Percentiles rank a stretch among this genome's conserved stretches.
Conservation (phyloP, 2,329 filamentous ascomycete genomes). For the Colletotrichum ledebouriae region DNA sequence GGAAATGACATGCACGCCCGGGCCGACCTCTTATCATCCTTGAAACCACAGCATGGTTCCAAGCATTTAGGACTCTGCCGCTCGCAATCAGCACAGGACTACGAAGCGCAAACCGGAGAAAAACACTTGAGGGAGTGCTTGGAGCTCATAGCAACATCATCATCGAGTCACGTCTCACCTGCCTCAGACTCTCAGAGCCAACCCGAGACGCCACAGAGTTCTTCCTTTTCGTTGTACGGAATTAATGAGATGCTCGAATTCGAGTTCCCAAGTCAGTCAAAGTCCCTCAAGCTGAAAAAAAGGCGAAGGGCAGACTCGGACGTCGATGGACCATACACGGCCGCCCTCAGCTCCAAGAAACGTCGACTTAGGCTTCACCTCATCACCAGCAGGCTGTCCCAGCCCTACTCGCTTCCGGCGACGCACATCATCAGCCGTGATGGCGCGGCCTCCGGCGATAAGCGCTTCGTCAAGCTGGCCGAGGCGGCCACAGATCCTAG, state of each 20-base stretch:
- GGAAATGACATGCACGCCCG: slow-evolving; percentile 18
- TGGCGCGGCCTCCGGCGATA: slow-evolving; percentile 58
- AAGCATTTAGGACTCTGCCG: slow-evolving; percentile 5
- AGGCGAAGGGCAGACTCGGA: slow-evolving; percentile 63
- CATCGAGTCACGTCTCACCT: background rate
- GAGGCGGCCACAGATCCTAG: slow-evolving; percentile 51
- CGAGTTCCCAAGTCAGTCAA: slow-evolving; percentile 15
- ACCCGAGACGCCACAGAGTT: too few species aligned
- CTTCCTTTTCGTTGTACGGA: background rate
- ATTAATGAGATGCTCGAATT: slow-evolving; percentile 12
- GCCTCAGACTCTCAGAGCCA: background rate
- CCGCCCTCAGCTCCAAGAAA: slow-evolving; percentile 72
- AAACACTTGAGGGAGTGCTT: background rate
- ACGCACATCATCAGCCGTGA: slow-evolving; percentile 77
- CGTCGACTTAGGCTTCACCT: slow-evolving; percentile 72
- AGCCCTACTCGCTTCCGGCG: slow-evolving; percentile 76
- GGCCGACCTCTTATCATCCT: slow-evolving; percentile 24
- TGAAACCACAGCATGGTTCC: slow-evolving; percentile 10
- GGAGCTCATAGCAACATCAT: background rate
- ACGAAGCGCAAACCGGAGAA: background rate
- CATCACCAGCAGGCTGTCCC: slow-evolving; percentile 78
- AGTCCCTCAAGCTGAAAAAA: slow-evolving; percentile 22
- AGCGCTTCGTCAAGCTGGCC: slow-evolving; percentile 63
- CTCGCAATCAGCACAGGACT: background rate
- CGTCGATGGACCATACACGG: slow-evolving; percentile 69